Evolutionary conservation across 2,329 filamentous ascomycete genomes (phyloP).

Genomic region (Paecilomyces dactylethromorphus): DNA sequence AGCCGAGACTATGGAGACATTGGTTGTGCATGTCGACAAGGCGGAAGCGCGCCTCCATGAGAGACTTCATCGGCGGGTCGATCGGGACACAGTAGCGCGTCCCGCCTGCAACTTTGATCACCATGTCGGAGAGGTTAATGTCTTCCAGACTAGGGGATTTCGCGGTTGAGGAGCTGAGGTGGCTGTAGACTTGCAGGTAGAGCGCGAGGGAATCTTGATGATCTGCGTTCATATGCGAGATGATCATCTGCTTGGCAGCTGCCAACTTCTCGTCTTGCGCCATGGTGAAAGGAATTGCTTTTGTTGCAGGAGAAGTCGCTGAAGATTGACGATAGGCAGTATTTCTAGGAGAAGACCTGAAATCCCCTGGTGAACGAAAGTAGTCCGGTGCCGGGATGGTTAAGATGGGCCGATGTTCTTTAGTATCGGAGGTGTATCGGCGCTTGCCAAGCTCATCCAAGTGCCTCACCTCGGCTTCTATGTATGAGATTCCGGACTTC

Average conservation of each 20-base stretch:
- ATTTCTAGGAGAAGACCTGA: background rate
- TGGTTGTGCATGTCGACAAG: slow-evolving; percentile 67
- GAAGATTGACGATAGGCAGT: background rate
- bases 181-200: slow-evolving; percentile 69
- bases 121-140: slow-evolving; percentile 58
- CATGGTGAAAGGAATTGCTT: slow-evolving; percentile 8
- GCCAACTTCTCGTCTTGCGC: slow-evolving; percentile 13
- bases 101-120: slow-evolving; percentile 46
- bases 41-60: slow-evolving; percentile 61
- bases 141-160: slow-evolving; percentile 57
- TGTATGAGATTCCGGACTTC: background rate
- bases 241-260: slow-evolving; percentile 54
- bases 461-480: background rate
- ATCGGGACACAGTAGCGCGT: slow-evolving; percentile 53
- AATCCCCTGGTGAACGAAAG: background rate
- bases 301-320: background rate
- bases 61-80: slow-evolving; percentile 61
- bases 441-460: background rate
- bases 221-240: slow-evolving; percentile 81
- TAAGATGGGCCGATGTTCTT: background rate
- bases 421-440: background rate
- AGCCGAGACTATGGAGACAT: slow-evolving; percentile 53
- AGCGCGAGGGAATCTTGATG: slow-evolving; percentile 67
- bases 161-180: slow-evolving; percentile 50
- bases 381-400: background rate